A percentile compares a stretch with the other conserved stretches of the same genome.
Evolutionary conservation across 2,329 filamentous ascomycete species (phyloP).

Genomic region (Daldinia sp.): DNA sequence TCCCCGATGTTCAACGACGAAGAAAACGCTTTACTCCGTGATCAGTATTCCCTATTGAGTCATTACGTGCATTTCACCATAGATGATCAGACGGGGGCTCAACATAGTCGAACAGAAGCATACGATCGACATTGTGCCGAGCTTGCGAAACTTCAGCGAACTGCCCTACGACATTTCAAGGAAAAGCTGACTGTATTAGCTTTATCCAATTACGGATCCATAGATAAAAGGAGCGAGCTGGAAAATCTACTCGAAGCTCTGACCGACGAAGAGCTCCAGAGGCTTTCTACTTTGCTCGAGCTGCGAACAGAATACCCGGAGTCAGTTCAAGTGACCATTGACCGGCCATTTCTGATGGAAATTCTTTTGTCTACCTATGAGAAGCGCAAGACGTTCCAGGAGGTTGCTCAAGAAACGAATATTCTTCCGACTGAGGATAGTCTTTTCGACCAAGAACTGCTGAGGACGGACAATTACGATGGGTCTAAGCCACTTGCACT

Average conservation of each 20-base stretch:
- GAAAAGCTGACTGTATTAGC: slow-evolving; percentile 92
- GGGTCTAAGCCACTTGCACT: slow-evolving; percentile 88
- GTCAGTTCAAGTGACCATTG: slow-evolving; percentile 71
- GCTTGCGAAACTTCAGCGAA: slow-evolving; percentile 83
- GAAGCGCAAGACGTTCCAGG: slow-evolving; percentile 83
- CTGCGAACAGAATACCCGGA: slow-evolving; percentile 86
- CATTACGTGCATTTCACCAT: slow-evolving; percentile 92
- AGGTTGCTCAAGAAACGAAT: slow-evolving; percentile 76
- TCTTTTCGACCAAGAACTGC: slow-evolving; percentile 82
- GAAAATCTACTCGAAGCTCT: slow-evolving; percentile 79
- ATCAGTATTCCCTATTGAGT: slow-evolving; percentile 81
- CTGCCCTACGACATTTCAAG: slow-evolving; percentile 84
- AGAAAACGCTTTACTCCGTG: slow-evolving; percentile 80
- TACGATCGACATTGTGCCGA: slow-evolving; percentile 83
- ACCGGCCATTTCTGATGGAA: slow-evolving; percentile 76
- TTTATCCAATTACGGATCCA: slow-evolving; percentile 90
- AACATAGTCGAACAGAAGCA: slow-evolving; percentile 77
- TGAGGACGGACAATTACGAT: slow-evolving; percentile 88
- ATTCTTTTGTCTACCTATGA: slow-evolving; percentile 81
- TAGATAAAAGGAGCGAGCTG: slow-evolving; percentile 84
- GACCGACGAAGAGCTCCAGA: slow-evolving; percentile 77
- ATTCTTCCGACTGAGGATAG: slow-evolving; percentile 86
- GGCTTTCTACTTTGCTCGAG: slow-evolving; percentile 78
- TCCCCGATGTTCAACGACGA: slow-evolving; percentile 83
- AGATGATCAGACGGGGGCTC: slow-evolving; percentile 87